Base-by-base conservation (phyloP, 805 yeast species). In the Kurtzmaniella cleridarum region DNA sequence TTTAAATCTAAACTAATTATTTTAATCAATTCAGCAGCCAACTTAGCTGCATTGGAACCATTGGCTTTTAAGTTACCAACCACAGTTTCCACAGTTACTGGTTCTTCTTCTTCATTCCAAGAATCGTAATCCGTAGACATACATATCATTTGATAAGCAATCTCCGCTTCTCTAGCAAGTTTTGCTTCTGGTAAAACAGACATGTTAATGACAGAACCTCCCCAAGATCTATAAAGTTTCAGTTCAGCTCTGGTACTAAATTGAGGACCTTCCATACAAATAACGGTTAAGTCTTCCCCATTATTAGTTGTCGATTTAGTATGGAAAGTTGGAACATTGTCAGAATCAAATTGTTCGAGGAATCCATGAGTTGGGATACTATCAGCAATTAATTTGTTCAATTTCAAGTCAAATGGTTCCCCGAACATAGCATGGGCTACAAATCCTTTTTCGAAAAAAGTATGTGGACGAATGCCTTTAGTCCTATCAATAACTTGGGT, bases 221-320 rank as follows among this genome's bases (percentile, higher is more conserved):
- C 97, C 82, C 93, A 85, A 27, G 84, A 66, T 45, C 76, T 64
- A 70, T 93, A 93, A 65, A 93, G 64, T 57, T 76, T 76, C 11
- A 97, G 89, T 66, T 93, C 99, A 8, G 98, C 98, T 48, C 99
- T 76, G 11, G 98, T 93, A 29, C 95, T 82, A 63, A 93, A 93
- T 36, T 93, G 96, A 3, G 99, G 99, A 32, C 99, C 99, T 65
- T 91, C 99, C 99, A 93, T 93, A 62, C 98, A 93, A 46, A 93
- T 75, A 30, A 93, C 78, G 5, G 95, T 84, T 42, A 85, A 66
- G 54, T 91, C 97, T 41, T 77, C 80, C 40, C 76, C 77, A 27
- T 64, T 64, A 49, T 79, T 81, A 36, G 87, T 67, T 39, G 59
- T 65, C 15, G 51, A 41, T 60, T 78, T 81, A 38, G 87, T 70